A percentile compares a stretch with the other conserved stretches of the same genome.
phyloP scores from a whole-genome alignment of 2,329 filamentous ascomycete species.

The Colletotrichum orchidophilum region DNA sequence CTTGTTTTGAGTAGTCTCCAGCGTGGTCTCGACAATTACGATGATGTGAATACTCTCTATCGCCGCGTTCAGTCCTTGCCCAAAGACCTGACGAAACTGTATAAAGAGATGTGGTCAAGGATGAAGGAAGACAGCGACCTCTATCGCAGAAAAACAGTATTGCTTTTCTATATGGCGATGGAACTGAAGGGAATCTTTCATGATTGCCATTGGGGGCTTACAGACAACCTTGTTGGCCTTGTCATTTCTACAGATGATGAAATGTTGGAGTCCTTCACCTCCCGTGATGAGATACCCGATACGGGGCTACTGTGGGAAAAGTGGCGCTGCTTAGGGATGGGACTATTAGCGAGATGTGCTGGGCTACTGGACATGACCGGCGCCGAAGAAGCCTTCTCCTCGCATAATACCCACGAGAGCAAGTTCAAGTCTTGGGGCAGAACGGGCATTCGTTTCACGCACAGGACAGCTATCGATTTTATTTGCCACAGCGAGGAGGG shows the following conservation, averaged over 20 bases:
- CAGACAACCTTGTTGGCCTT: not conserved
- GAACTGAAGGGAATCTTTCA: too few relatives aligned
- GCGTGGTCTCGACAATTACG: not conserved
- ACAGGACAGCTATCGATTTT: not conserved
- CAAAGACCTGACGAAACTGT: not conserved
- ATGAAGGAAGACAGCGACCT: not conserved
- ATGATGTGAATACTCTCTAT: not conserved
- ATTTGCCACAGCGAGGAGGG: not conserved
- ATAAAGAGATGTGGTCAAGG: not conserved
- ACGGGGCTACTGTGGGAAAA: not conserved
- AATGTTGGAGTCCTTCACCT: not conserved
- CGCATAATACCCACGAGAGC: not conserved
- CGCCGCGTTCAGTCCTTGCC: not conserved
- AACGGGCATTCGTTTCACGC: not conserved
- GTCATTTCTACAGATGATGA: not conserved
- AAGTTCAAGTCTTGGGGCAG: not conserved
- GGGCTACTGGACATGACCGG: not conserved
- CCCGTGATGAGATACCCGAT: not conserved
- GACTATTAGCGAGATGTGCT: not conserved
- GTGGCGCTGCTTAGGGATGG: not conserved
- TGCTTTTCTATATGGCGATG: not conserved
- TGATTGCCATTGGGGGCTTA: too few relatives aligned
- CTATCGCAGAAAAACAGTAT: not conserved
- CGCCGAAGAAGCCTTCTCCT: not conserved
- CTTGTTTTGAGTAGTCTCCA: not conserved